A percentile compares a stretch with the other conserved stretches of the same genome.
Evolutionary conservation across 805 yeast species (phyloP).

Genomic region (Isabelozyma pseudorhagii): DNA sequence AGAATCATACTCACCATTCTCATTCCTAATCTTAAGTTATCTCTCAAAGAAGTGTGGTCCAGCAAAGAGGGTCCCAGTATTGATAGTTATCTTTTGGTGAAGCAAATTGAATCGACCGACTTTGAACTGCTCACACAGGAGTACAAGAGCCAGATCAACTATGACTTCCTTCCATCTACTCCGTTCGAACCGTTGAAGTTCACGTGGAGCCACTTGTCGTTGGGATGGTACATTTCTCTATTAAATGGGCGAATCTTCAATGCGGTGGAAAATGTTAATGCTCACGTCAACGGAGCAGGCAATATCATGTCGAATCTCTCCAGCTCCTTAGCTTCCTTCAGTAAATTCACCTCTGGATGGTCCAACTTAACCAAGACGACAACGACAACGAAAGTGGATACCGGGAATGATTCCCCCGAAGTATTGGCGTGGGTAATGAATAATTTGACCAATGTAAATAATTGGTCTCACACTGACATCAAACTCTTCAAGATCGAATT

Average conservation of each 20-base stretch:
- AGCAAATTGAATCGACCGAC: slow-evolving; percentile 39
- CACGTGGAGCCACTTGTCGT: slow-evolving; percentile 58
- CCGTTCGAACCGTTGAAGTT: slow-evolving; percentile 48
- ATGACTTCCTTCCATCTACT: slow-evolving; percentile 42
- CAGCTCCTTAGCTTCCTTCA: slow-evolving; percentile 32
- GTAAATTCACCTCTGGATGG: slow-evolving; percentile 38
- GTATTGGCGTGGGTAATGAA: slow-evolving; percentile 21
- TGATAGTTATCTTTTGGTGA: slow-evolving; percentile 30
- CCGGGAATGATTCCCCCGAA: slow-evolving; percentile 5
- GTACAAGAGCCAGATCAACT: slow-evolving; percentile 26
- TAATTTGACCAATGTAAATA: slow-evolving; percentile 36
- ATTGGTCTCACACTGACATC: slow-evolving; percentile 52
- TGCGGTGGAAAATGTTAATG: slow-evolving; percentile 16
- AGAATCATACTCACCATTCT: slow-evolving; percentile 37
- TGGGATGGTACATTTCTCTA: slow-evolving; percentile 75
- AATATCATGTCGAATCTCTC: slow-evolving; percentile 39
- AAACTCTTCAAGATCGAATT: slow-evolving; percentile 45
- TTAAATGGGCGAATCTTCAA: slow-evolving; percentile 58
- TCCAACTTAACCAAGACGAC: slow-evolving; percentile 24
- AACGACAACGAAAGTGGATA: slow-evolving; percentile 3
- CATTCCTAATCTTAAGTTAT: slow-evolving; percentile 33
- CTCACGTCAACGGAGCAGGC: slow-evolving; percentile 19
- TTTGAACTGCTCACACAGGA: slow-evolving; percentile 17
- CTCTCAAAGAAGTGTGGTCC: slow-evolving; percentile 23
- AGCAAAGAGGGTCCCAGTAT: slow-evolving; percentile 12